Conservation (phyloP, 2,329 filamentous ascomycete genomes). For the Aschersonia sp. region DNA sequence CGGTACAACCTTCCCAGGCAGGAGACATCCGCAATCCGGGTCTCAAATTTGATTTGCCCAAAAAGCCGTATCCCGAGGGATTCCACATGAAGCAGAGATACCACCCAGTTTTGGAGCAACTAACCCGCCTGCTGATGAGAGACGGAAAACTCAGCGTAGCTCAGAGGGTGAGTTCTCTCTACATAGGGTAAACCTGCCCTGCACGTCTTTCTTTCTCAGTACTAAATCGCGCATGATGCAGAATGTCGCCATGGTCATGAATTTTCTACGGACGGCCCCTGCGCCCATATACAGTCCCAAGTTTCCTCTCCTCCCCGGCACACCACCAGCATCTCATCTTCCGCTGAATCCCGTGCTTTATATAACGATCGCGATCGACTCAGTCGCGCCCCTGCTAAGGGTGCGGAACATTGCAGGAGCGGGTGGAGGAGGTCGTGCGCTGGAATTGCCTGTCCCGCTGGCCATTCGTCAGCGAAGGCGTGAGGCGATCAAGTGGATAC, state of each 20-base stretch:
- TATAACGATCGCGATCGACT: conserved; percentile 81
- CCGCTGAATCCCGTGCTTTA: conserved; percentile 84
- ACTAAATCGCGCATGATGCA: conserved; percentile 19
- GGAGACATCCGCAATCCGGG: conserved; percentile 28
- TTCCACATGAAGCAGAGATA: conserved; percentile 67
- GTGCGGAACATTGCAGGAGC: conserved; percentile 63
- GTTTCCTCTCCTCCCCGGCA: conserved; percentile 58
- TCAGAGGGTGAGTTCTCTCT: conserved; percentile 49
- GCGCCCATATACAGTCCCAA: conserved; percentile 60
- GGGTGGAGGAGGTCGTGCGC: conserved; percentile 70
- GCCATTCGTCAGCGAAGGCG: conserved; percentile 60
- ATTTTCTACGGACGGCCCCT: conserved; percentile 68
- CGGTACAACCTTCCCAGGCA: conserved; percentile 5
- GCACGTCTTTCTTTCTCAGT: conserved; percentile 1
- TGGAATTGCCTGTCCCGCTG: conserved; percentile 73
- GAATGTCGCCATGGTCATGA: conserved; percentile 77
- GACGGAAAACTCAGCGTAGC: conserved; percentile 82
- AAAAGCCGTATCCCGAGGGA: conserved; percentile 45
- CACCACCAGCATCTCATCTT: conserved; percentile 63
- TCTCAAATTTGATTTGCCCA: conserved; percentile 67
- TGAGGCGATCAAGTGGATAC: conserved; percentile 74
- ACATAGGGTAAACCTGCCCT: not conserved
- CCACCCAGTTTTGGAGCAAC: conserved; percentile 69
- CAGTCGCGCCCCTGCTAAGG: conserved; percentile 74
- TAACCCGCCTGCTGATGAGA: conserved; percentile 82